phyloP scores from a whole-genome alignment of 371 early-diverging fungal genomes.

The Amoeboaphelidium protococcarum region DNA sequence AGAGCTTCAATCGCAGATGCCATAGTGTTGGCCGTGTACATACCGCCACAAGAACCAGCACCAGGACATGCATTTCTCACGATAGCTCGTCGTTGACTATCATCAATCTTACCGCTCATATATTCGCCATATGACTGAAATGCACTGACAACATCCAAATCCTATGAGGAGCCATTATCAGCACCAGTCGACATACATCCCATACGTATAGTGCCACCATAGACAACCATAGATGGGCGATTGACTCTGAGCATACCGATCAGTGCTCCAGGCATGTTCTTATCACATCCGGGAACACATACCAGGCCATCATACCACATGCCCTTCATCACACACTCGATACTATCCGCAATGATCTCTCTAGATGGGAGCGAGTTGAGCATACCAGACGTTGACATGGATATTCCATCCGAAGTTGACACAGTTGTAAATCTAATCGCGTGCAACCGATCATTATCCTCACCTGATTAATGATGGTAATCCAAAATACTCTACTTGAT shows the following conservation, averaged over 20 bases:
- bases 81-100: constrained; percentile 54
- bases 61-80: constrained; percentile 79
- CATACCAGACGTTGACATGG: constrained; percentile 90
- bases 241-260: constrained; percentile 86
- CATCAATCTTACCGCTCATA: constrained; percentile 57
- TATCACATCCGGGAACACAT: constrained; percentile 79
- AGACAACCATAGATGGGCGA: constrained; percentile 80
- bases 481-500: constrained; percentile 73
- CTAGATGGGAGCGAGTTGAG: constrained; percentile 78
- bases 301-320: constrained; percentile 93
- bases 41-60: constrained; percentile 27
- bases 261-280: constrained; percentile 92
- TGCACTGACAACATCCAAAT: constrained; percentile 71
- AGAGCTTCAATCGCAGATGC: constrained; percentile 81
- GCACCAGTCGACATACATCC: constrained; percentile 12
- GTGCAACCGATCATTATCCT: no score
- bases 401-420: constrained; percentile 88
- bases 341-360: constrained; percentile 91
- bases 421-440: constrained; percentile 89
- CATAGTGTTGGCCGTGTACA: constrained; percentile 97
- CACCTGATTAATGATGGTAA: no score
- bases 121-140: constrained; percentile 86
- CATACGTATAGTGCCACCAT: constrained; percentile 53
- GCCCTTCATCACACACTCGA: constrained; percentile 83
- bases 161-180: not conserved